Evolutionary conservation across 805 yeast genomes (phyloP), one percentile per base, ranked within the genome.

Genomic region (Tetrapisispora pingtungensis): DNA sequence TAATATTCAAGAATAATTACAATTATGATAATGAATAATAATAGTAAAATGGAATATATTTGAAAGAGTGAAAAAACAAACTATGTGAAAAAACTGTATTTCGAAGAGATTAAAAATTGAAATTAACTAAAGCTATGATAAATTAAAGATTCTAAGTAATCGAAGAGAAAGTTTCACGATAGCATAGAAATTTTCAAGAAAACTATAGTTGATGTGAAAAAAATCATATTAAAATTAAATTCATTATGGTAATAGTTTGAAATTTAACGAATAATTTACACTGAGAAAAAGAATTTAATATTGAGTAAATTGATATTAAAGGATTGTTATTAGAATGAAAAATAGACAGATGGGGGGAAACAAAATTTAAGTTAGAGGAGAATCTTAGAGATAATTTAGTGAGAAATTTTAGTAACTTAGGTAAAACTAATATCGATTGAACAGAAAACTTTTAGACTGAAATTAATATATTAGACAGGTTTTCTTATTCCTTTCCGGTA

Each of bases 1-100:
- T 20, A 35, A 30, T 28, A 17, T 38, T 38, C 34, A 38, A 38
- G 17, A 37, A 38, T 19, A 38, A 28, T 38, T 28, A 31, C 18
- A 19, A 36, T 36, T 36, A 36, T 36, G 27, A 22, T 36, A 22
- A 26, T 22, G 26, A 22, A 22, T 24, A 36, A 36, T 36, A 24
- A 14, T 36, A 19, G 20, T 15, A 15, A 15, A 15, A 36, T 22
- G 26, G 26, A 22, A 22, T 22, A 36, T 36, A 18, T 19, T 33
- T 22, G 39, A 36, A 24, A 36, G 39, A 15, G 30, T n/a, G 39
- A 36, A 7, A 22, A 27, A 24, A 10, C 7, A 32, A n/a, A 15
- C 14, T 22, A 22, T 22, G 26, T 22, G 26, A 14, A 36, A 36
- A 36, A 36, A 36, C 39, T 36, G 13, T 36, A 26, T 22, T 24